Evolutionary conservation across 306 rosid species (phyloP), one percentile per base, ranked within the genome.

Genomic region (Ammopiptanthus mongolicus): DNA sequence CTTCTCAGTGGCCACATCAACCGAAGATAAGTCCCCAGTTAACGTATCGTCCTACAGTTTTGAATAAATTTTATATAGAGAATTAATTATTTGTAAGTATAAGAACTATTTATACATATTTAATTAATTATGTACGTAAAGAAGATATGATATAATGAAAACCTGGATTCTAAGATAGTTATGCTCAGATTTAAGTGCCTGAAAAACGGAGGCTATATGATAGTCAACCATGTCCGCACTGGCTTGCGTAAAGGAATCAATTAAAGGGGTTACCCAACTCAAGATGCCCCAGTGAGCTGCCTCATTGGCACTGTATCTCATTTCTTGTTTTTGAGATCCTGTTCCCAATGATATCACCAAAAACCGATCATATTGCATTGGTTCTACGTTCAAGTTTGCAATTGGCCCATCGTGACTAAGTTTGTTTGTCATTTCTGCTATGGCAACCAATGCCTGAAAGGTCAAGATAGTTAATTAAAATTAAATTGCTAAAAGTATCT

Each of bases 271-370:
- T 18, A 87, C 46, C 96, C 96, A 90, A 3, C 65, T 53, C n/a
- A 90, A 41, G n/a, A 78, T 7, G 3, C 96, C 92, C 96, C 96
- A 90, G 1, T 76, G 50, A 0, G 92, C 86, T 17, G 89, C 96
- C 0, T 50, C 39, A 0, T n/a, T 7, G 0, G 92, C 88, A n/a
- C 34, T 75, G 82, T 74, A 80, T 69, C 83, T 86, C 22, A 5
- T 13, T 65, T 84, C 90, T 4, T 1, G 12, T 80, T 90, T 84
- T 7, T 80, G 86, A 31, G 86, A 33, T 6, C 96, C 96, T 19
- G 90, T 86, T 56, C 96, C 92, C 29, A 90, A 42, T 0, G 96
- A 90, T 65, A 90, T 78, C 19, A 85, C 87, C 68, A 87, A 50
- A 58, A 84, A 86, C 4, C 86, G 56, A 0, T 71, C 68, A 11